Base-by-base conservation (phyloP, 345 rosid species). In the Cardamine occulta region DNA sequence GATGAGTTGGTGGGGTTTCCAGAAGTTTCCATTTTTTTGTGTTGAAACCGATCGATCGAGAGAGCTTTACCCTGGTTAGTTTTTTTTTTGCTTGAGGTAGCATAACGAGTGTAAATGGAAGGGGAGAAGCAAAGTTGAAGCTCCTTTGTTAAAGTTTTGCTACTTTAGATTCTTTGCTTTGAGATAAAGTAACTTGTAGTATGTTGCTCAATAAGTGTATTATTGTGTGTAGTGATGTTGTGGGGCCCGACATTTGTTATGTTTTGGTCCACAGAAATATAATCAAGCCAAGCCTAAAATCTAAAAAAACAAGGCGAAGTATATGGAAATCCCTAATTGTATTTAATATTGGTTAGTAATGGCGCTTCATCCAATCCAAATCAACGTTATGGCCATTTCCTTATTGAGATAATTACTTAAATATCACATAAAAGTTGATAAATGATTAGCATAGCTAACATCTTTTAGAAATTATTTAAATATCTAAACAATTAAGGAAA, bases 81-180 rank as follows among this genome's bases (percentile, higher is more conserved):
- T 31, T 14, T 64, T 17, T 28, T 19, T 19, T 56, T 8, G 75
- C 71, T 47, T 65, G 67, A 61, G 66, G 19, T 65, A 37, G 53
- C 51, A 51, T 3, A 68, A 19, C 2, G 12, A 39, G 34, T 26
- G 55, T 34, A 24, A 54, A 42, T 44, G 80, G 71, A 45, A 57
- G 62, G 12, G 26, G n/a, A 9, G 48, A 65, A 71, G 68, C 60
- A 63, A 77, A 71, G 73, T 37, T 29, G 72, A 37, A 64, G 21
- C 56, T 65, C 35, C 66, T 71, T 37, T 68, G 69, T 29, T 56
- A 71, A 77, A 71, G 68, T 57, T 69, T 70, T 65, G 39, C 49
- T 11, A 62, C 72, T 71, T 71, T 49, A 71, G 45, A 64, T 77
- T 48, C 80, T 77, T 77, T 77, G 35, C 80, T 77, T 77, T 57